Conservation (phyloP, 305 asterid genomes). For the Fraxinus greggii region DNA sequence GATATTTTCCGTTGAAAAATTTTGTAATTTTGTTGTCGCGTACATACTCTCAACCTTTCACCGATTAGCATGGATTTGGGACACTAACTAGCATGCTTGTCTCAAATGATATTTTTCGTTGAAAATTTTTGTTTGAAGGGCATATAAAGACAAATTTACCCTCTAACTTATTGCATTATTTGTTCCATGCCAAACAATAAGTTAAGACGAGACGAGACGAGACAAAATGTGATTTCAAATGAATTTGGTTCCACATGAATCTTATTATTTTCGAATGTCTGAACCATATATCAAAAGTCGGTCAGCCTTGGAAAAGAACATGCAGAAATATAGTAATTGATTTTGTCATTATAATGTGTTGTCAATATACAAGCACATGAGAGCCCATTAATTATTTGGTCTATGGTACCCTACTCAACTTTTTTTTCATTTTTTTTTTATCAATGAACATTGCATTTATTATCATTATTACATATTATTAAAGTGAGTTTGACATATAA, state of each 20-base stretch:
- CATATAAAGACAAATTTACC: background rate
- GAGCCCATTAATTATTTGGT: conserved; percentile 21
- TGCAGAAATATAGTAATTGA: conserved; percentile 14
- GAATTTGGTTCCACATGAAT: background rate
- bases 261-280: background rate
- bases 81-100: background rate
- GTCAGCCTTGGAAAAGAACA: conserved; percentile 14
- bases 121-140: too few species aligned
- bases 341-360: conserved; percentile 22
- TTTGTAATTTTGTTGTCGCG: too few species aligned
- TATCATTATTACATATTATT: background rate
- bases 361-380: conserved; percentile 17
- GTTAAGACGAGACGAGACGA: conserved; percentile 21
- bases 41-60: too few species aligned
- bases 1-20: too few species aligned
- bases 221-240: background rate
- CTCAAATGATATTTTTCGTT: background rate
- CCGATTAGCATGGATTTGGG: too few species aligned
- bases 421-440: background rate
- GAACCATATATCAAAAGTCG: conserved; percentile 17
- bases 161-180: background rate
- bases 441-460: background rate
- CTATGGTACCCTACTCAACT: conserved; percentile 20
- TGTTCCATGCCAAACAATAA: background rate
- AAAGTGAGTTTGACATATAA: background rate